Conservation (phyloP, 164 flowering plant genomes). For the Dillenia turbinata region DNA sequence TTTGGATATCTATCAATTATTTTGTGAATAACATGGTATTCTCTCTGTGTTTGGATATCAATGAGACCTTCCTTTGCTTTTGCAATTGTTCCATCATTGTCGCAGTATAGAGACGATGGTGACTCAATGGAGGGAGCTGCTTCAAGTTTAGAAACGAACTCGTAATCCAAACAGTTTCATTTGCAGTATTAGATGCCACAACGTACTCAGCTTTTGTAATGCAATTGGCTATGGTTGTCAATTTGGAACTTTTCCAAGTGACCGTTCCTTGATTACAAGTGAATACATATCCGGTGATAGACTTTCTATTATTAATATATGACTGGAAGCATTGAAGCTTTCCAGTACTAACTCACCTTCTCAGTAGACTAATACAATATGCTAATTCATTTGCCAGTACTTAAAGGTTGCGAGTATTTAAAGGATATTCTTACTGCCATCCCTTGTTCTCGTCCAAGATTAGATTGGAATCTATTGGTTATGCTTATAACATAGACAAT, state of each 20-base stretch:
- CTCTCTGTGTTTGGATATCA: neutral
- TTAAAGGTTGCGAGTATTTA: no score
- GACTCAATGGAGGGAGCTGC: constrained; percentile 1
- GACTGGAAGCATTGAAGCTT: neutral
- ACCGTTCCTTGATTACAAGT: neutral
- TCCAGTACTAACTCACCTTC: neutral
- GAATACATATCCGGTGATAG: neutral
- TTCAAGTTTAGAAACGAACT: neutral
- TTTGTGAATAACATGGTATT: neutral
- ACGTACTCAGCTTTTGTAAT: neutral
- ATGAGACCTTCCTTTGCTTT: constrained; percentile 2
- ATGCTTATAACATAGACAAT: neutral
- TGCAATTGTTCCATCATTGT: neutral
- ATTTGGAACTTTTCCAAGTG: neutral
- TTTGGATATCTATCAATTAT: neutral
- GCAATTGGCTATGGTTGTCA: neutral
- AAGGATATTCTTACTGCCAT: neutral
- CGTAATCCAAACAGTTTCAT: neutral
- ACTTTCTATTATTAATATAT: neutral
- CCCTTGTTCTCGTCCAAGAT: neutral
- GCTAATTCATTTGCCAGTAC: neutral
- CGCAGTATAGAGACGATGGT: neutral
- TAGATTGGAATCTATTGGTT: neutral
- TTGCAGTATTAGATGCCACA: neutral
- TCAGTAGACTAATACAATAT: neutral